Evolutionary conservation across 106 monocot species (phyloP).

Genomic region (Acorus calamus): DNA sequence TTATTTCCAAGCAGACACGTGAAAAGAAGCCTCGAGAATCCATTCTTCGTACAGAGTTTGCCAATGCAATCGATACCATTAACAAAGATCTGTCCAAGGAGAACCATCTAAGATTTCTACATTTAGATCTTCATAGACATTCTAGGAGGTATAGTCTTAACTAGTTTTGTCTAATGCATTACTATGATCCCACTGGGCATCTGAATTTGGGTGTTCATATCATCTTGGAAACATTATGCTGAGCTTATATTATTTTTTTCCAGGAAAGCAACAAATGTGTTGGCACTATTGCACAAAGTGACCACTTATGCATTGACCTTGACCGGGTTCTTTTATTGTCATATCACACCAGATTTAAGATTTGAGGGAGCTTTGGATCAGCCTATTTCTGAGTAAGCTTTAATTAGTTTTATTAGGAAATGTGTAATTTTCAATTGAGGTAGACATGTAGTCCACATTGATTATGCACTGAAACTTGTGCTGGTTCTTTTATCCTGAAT

Average conservation of each 20-base stretch:
- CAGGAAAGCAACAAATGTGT: slow-evolving; percentile 59
- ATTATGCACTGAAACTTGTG: too few species aligned
- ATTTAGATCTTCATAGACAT: slow-evolving; percentile 62
- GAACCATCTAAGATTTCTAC: slow-evolving; percentile 56
- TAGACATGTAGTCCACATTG: too few species aligned
- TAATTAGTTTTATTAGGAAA: not conserved
- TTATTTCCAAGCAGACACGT: slow-evolving; percentile 32
- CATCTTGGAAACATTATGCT: too few species aligned
- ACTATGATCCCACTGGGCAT: too few species aligned
- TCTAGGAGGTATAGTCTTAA: slow-evolving; percentile 39
- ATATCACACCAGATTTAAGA: slow-evolving; percentile 29
- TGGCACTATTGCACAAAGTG: slow-evolving; percentile 52
- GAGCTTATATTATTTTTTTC: slow-evolving; percentile 5
- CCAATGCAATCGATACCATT: slow-evolving; percentile 59
- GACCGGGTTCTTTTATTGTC: slow-evolving; percentile 72
- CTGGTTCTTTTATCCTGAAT: too few species aligned
- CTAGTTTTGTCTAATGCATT: too few species aligned
- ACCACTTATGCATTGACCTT: slow-evolving; percentile 47
- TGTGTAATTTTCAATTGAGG: not conserved
- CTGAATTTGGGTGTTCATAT: too few species aligned
- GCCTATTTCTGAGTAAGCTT: slow-evolving; percentile 29
- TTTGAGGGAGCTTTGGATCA: slow-evolving; percentile 20
- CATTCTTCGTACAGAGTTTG: slow-evolving; percentile 69
- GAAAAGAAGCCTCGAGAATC: slow-evolving; percentile 86
- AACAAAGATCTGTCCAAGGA: slow-evolving; percentile 51